A percentile compares a stretch with the other conserved stretches of the same genome.
These are phyloP conservation scores for Penicillium sp. DNA, from an alignment of 2,329 filamentous ascomycete genomes.

Conservation along the genomic window DNA sequence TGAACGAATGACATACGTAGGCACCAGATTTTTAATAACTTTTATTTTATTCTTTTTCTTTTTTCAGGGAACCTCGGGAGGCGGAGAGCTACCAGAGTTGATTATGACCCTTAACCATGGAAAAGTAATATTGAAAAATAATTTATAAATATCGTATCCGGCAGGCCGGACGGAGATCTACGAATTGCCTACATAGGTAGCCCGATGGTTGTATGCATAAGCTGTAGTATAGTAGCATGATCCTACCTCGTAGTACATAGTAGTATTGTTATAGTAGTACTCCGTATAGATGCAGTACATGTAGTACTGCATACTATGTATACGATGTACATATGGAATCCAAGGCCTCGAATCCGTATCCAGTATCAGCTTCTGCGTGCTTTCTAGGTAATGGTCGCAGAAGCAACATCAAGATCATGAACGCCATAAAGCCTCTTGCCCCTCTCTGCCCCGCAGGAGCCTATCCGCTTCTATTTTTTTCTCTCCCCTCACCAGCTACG, in stretches of 20 bases:
- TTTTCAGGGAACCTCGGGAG: conserved; percentile 1
- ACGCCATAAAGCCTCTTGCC: conserved; percentile 6
- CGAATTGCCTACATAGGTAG: neutral
- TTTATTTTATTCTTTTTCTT: neutral
- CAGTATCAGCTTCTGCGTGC: neutral
- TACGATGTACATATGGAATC: neutral
- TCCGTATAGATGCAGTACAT: neutral
- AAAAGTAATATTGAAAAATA: neutral
- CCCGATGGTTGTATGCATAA: neutral
- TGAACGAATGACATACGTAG: conserved; percentile 3
- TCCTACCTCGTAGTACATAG: neutral
- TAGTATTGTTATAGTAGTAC: neutral
- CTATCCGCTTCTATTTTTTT: conserved; percentile 21
- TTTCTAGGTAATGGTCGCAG: neutral
- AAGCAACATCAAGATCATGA: conserved; percentile 9
- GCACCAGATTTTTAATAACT: neutral
- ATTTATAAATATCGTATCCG: neutral
- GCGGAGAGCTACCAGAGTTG: conserved; percentile 8
- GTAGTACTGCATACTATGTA: neutral
- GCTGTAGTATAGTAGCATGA: neutral
- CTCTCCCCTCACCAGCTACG: neutral
- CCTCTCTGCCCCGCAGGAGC: conserved; percentile 19
- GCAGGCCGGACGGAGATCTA: conserved; percentile 1
- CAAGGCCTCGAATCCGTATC: neutral
- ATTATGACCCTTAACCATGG: neutral